Conservation (phyloP, 2,329 filamentous ascomycete species). For the Penicillium vulpinum region DNA sequence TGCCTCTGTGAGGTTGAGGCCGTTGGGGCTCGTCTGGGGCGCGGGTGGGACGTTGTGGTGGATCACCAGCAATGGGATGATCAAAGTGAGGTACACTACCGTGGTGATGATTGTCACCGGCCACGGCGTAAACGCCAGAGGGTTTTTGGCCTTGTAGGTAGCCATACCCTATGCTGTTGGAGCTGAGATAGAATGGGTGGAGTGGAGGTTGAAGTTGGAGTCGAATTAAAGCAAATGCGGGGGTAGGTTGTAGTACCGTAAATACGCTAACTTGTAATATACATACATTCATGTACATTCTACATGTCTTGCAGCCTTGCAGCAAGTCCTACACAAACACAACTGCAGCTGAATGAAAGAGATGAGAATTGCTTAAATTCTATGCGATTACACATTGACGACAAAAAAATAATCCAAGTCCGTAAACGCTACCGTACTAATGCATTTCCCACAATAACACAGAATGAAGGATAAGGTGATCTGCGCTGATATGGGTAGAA, state of each 20-base stretch:
- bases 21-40: conserved; percentile 58
- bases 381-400: conserved; percentile 14
- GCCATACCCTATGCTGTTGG: conserved; percentile 31
- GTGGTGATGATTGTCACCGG: conserved; percentile 80
- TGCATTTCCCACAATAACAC: conserved; percentile 32
- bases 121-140: conserved; percentile 72
- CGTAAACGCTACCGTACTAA: conserved; percentile 26
- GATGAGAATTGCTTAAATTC: conserved; percentile 11
- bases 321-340: neutral
- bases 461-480: conserved; percentile 19
- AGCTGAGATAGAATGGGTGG: conserved; percentile 6
- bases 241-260: conserved; percentile 16
- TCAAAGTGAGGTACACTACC: conserved; percentile 72
- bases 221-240: conserved; percentile 20
- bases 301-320: neutral
- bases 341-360: neutral
- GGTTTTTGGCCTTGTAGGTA: conserved; percentile 39
- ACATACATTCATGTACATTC: neutral
- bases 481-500: conserved; percentile 28
- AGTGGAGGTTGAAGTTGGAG: conserved; percentile 21
- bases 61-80: conserved; percentile 69
- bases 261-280: conserved; percentile 12
- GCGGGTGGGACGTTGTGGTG: conserved; percentile 73
- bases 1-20: conserved; percentile 79
- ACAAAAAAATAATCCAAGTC: conserved; percentile 8